Percentiles rank a stretch among this genome's conserved stretches.
phyloP scores from a whole-genome alignment of 2,329 filamentous ascomycete species.

The Amesomyces nigricolor region DNA sequence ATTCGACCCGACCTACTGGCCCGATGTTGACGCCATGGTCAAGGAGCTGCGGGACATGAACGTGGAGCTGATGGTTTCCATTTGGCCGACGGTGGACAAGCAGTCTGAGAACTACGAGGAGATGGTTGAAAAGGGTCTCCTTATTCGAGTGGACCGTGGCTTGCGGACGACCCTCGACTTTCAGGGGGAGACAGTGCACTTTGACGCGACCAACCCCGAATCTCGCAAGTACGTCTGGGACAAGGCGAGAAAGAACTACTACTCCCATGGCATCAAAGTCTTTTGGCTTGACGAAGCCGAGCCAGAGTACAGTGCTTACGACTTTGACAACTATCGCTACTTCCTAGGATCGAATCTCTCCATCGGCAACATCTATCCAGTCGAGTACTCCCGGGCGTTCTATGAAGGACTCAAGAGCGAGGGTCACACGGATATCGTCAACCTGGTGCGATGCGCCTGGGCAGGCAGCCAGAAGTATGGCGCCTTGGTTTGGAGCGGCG shows the following conservation, averaged over 20 bases:
- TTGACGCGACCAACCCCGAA: conserved; percentile 7
- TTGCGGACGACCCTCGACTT: conserved; percentile 5
- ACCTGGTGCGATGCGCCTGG: conserved; percentile 11
- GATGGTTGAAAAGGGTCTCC: conserved; percentile 4
- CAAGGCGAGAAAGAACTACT: conserved; percentile 9
- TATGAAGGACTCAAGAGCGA: conserved; percentile 10
- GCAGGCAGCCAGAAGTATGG: conserved; percentile 9
- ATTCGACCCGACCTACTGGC: conserved; percentile 11
- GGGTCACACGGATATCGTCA: conserved; percentile 1
- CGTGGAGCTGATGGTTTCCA: conserved; percentile 12
- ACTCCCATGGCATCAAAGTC: conserved; percentile 6
- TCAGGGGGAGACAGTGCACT: conserved; percentile 7
- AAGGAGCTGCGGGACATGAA: conserved; percentile 4
- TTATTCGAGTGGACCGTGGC: conserved; percentile 1
- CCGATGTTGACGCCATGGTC: conserved; percentile 10
- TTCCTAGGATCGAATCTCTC: not conserved
- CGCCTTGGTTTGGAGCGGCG: conserved; percentile 11
- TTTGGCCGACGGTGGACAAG: conserved; percentile 12
- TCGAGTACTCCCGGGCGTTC: conserved; percentile 9
- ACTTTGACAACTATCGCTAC: conserved; percentile 11
- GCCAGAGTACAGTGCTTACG: conserved; percentile 8
- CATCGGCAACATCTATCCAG: conserved; percentile 9
- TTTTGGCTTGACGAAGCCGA: conserved; percentile 14
- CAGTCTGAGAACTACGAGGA: conserved; percentile 11
- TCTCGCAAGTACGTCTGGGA: conserved; percentile 4